Evolutionary conservation across 768 basidiomycete genomes (phyloP).

Genomic region (Boletus rubescentipes): DNA sequence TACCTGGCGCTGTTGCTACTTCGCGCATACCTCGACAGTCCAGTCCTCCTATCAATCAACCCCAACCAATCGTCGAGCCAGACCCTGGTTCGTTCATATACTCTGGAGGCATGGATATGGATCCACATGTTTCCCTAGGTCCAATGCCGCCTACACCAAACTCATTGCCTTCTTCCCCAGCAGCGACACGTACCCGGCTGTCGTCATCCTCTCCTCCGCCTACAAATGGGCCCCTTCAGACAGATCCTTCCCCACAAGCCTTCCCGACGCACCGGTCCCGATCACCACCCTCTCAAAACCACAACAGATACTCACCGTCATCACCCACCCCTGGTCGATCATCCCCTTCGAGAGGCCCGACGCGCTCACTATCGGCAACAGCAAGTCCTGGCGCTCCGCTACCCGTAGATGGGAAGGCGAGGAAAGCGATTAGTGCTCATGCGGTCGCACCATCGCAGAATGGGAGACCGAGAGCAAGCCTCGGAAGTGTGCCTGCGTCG

Average conservation of each 20-base stretch:
- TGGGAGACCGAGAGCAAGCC: slow-evolving; percentile 42
- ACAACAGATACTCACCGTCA: slow-evolving; percentile 37
- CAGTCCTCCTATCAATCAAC: slow-evolving; percentile 27
- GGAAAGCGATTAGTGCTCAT: slow-evolving; percentile 68
- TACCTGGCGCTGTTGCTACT: slow-evolving; percentile 21
- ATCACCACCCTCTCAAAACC: slow-evolving; percentile 51
- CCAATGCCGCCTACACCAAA: slow-evolving; percentile 46
- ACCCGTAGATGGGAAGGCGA: slow-evolving; percentile 49
- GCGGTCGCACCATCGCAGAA: slow-evolving; percentile 42
- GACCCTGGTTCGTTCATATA: slow-evolving; percentile 29
- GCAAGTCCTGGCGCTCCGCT: slow-evolving; percentile 40
- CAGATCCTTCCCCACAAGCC: slow-evolving; percentile 27
- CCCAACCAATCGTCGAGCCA: slow-evolving; percentile 29
- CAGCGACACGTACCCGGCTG: slow-evolving; percentile 21
- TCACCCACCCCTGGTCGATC: slow-evolving; percentile 23
- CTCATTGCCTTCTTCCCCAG: slow-evolving; percentile 24
- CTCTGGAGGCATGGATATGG: slow-evolving; percentile 33
- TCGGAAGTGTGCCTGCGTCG: slow-evolving; percentile 32
- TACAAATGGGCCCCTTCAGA: slow-evolving; percentile 17
- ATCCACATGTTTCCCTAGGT: slow-evolving; percentile 53
- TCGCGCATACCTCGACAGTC: slow-evolving; percentile 27
- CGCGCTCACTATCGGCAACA: slow-evolving; percentile 73
- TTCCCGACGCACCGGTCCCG: slow-evolving; percentile 44
- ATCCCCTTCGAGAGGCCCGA: slow-evolving; percentile 41
- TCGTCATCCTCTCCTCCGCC: slow-evolving; percentile 38